Evolutionary conservation across 345 rosid species (phyloP).

Genomic region (Salix udensis): DNA sequence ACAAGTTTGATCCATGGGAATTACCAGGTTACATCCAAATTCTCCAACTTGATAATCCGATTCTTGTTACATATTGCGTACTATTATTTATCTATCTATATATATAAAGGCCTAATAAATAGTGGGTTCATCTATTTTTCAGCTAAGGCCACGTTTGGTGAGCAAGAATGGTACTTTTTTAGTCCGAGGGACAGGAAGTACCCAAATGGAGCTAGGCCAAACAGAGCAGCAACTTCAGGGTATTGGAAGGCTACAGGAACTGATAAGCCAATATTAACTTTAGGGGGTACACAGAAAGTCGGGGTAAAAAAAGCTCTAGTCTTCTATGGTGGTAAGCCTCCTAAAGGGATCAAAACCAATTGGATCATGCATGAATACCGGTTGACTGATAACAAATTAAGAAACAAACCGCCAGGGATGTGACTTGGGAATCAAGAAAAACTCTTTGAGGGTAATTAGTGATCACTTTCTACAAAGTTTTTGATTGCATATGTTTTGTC

Average conservation of each 20-base stretch:
- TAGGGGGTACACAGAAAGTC: conserved; percentile 27
- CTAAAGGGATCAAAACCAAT: conserved; percentile 32
- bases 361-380: conserved; percentile 39
- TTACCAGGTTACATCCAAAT: conserved; percentile 22
- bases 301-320: conserved; percentile 38
- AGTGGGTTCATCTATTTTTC: not conserved
- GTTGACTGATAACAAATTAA: conserved; percentile 28
- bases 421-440: conserved; percentile 69
- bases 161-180: conserved; percentile 37
- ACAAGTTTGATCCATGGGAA: conserved; percentile 38
- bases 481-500: not conserved
- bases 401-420: conserved; percentile 57
- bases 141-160: conserved; percentile 37
- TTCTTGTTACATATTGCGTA: not conserved
- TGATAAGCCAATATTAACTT: conserved; percentile 29
- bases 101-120: not conserved
- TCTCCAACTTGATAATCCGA: not conserved
- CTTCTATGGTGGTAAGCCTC: conserved; percentile 37
- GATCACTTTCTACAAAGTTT: not conserved
- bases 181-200: conserved; percentile 36
- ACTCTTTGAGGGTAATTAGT: conserved; percentile 68
- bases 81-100: not conserved
- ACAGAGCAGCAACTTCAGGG: conserved; percentile 39
- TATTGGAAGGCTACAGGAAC: conserved; percentile 40
- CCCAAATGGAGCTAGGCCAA: conserved; percentile 33